phyloP scores from a whole-genome alignment of 805 yeast species.

The Debaryomyces tyrocola region DNA sequence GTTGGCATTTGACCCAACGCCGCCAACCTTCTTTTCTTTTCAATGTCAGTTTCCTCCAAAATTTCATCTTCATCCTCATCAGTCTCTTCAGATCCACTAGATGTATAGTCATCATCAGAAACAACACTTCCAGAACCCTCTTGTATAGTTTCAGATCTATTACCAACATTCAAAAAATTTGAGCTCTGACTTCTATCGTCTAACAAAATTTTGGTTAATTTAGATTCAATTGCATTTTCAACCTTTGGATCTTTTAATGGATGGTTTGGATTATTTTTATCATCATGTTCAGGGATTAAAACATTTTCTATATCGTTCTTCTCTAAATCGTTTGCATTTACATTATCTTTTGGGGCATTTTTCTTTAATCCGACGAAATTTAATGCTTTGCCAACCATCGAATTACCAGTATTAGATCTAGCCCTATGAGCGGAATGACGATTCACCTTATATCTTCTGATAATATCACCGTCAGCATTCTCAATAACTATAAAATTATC shows the following conservation, averaged over 20 bases:
- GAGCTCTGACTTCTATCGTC: background rate
- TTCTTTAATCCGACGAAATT: slow-evolving; percentile 53
- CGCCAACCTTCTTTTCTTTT: slow-evolving; percentile 59
- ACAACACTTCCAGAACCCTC: slow-evolving; percentile 17
- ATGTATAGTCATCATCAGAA: slow-evolving; percentile 10
- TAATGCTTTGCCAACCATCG: slow-evolving; percentile 48
- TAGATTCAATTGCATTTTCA: slow-evolving; percentile 15
- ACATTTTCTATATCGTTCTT: slow-evolving; percentile 8
- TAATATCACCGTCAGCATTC: slow-evolving; percentile 87
- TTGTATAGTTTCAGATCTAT: slow-evolving; percentile 1
- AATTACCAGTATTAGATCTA: slow-evolving; percentile 28
- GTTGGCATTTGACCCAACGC: slow-evolving; percentile 49
- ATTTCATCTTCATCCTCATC: slow-evolving; percentile 23
- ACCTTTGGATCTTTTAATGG: slow-evolving; percentile 13
- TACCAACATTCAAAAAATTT: background rate
- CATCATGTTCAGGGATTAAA: slow-evolving; percentile 12
- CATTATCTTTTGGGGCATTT: slow-evolving; percentile 1
- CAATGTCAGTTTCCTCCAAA: slow-evolving; percentile 61
- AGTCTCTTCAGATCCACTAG: slow-evolving; percentile 8
- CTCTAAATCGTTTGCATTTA: slow-evolving; percentile 8
- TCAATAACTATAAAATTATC: slow-evolving; percentile 81
- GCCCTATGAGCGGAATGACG: slow-evolving; percentile 43
- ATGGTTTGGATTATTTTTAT: slow-evolving; percentile 5
- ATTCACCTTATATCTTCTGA: slow-evolving; percentile 78
- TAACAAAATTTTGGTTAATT: slow-evolving; percentile 14